Conservation (phyloP, 192 early-diverging fungal species). For the Dissophora globulifera region DNA sequence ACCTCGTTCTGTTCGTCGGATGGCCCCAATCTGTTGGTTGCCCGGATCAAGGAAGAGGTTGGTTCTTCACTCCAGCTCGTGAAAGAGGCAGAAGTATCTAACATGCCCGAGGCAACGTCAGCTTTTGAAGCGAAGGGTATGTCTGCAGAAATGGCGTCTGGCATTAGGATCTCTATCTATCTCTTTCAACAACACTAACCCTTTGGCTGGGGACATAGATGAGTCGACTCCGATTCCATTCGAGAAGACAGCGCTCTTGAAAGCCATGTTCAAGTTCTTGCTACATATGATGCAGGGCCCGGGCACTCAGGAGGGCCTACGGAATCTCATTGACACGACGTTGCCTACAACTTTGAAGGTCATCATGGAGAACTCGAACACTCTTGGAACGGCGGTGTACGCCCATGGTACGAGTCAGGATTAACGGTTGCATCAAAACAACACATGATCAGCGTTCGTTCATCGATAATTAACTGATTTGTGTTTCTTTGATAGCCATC, state of each 20-base stretch:
- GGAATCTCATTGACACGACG: conserved; percentile 92
- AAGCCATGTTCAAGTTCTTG: conserved; percentile 91
- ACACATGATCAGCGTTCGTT: too few species aligned
- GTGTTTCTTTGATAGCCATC: conserved; percentile 76
- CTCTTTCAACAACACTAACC: too few species aligned
- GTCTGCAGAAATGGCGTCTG: neutral
- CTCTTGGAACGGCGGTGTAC: conserved; percentile 87
- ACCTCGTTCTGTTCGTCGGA: conserved; percentile 83
- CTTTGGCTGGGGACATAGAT: conserved; percentile 16
- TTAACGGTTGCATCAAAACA: too few species aligned
- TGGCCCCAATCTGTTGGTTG: conserved; percentile 81
- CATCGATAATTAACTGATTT: neutral
- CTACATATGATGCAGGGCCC: conserved; percentile 94
- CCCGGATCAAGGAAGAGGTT: conserved; percentile 80
- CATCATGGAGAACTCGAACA: conserved; percentile 76
- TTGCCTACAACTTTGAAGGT: conserved; percentile 79
- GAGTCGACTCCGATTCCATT: conserved; percentile 66
- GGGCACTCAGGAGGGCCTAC: conserved; percentile 87
- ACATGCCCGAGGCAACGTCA: conserved; percentile 45
- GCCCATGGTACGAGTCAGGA: conserved; percentile 81
- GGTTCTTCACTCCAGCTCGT: conserved; percentile 56
- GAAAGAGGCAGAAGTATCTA: conserved; percentile 13
- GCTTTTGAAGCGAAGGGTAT: conserved; percentile 10
- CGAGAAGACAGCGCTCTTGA: conserved; percentile 79
- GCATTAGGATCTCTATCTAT: too few species aligned